Evolutionary conservation across 805 yeast species (phyloP).

Genomic region (Candida orba): DNA sequence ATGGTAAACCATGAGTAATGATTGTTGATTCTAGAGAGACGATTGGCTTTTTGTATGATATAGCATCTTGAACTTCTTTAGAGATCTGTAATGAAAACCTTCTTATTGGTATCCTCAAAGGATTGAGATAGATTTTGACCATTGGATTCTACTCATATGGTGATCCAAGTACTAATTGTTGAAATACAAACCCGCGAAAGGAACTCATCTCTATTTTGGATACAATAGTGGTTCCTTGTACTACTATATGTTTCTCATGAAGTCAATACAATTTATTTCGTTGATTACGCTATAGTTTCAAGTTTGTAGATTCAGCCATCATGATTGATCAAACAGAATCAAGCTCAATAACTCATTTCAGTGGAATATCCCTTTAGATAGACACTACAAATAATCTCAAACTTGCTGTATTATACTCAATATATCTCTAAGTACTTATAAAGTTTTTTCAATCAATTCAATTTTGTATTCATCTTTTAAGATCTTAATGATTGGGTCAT

Average conservation of each 20-base stretch:
- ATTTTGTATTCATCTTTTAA: constrained; percentile 88
- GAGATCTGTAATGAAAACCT: constrained; percentile 20
- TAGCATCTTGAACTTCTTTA: constrained; percentile 55
- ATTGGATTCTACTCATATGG: neutral
- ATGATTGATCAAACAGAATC: too few relatives aligned
- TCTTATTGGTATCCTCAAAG: neutral
- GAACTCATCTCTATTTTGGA: too few relatives aligned
- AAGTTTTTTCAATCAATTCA: constrained; percentile 80
- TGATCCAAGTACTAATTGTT: too few relatives aligned
- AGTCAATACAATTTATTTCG: too few relatives aligned
- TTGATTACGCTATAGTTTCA: too few relatives aligned
- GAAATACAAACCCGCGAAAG: too few relatives aligned
- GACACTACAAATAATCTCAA: too few relatives aligned
- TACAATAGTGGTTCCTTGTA: too few relatives aligned
- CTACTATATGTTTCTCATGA: too few relatives aligned
- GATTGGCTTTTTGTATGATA: constrained; percentile 51
- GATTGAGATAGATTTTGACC: neutral
- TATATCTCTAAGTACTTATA: constrained; percentile 7
- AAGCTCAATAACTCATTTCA: too few relatives aligned
- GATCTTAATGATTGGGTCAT: constrained; percentile 84
- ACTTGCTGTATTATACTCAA: neutral
- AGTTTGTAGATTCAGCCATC: too few relatives aligned
- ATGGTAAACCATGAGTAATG: constrained; percentile 85
- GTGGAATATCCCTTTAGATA: too few relatives aligned
- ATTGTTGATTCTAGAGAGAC: constrained; percentile 85